phyloP scores from a whole-genome alignment of 495 filamentous ascomycete species.

The Daldinia bambusicola region DNA sequence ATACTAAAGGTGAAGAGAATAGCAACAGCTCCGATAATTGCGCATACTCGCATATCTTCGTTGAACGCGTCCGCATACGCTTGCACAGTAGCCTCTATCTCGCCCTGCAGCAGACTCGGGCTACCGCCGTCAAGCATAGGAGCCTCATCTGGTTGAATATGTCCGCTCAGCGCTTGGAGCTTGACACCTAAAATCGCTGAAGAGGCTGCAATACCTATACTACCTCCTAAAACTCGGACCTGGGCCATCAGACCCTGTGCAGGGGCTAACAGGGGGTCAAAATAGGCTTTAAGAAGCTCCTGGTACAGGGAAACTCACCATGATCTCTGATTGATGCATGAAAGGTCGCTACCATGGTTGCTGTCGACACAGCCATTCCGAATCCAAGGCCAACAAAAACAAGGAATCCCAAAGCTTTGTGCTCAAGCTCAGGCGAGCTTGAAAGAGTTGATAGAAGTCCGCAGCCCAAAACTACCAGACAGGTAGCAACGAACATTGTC shows the following conservation, averaged over 20 bases:
- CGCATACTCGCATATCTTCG: slow-evolving; percentile 54
- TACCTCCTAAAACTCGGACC: slow-evolving; percentile 62
- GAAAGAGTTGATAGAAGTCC: slow-evolving; percentile 52
- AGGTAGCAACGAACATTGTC: slow-evolving; percentile 49
- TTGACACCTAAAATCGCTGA: slow-evolving; percentile 56
- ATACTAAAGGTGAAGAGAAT: slow-evolving; percentile 47
- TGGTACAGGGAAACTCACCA: slow-evolving; percentile 42
- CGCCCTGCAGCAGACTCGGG: slow-evolving; percentile 1
- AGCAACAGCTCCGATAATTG: slow-evolving; percentile 48
- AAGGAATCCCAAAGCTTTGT: slow-evolving; percentile 56
- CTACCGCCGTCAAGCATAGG: slow-evolving; percentile 31
- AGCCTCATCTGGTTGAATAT: slow-evolving; percentile 40
- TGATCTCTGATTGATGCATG: slow-evolving; percentile 53
- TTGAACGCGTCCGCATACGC: slow-evolving; percentile 54
- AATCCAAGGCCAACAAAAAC: slow-evolving; percentile 60
- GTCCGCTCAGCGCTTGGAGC: slow-evolving; percentile 34
- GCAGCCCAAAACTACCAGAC: slow-evolving; percentile 54
- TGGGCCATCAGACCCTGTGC: slow-evolving; percentile 64
- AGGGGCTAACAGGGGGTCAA: slow-evolving; percentile 49
- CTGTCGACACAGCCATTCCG: slow-evolving; percentile 52
- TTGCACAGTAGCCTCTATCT: slow-evolving; percentile 36
- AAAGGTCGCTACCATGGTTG: slow-evolving; percentile 50
- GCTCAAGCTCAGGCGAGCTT: slow-evolving; percentile 43
- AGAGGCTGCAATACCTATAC: slow-evolving; percentile 62
- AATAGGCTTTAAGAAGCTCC: background rate